Evolutionary conservation across 106 monocot genomes (phyloP).

Genomic region (Cymbidium sinense): DNA sequence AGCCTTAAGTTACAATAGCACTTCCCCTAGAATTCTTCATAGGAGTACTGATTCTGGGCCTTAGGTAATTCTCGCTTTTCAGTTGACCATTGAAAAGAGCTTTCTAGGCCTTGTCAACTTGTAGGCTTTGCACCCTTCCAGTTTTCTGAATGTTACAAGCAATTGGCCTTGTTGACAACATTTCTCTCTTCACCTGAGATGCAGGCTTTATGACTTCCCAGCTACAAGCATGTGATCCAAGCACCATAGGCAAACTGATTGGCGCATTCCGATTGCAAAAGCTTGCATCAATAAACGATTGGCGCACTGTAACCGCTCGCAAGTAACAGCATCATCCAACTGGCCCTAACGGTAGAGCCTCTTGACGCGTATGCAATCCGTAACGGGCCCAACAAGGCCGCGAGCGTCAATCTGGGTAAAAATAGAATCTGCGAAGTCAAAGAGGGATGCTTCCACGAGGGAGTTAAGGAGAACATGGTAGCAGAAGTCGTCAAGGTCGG

Average conservation of each 20-base stretch:
- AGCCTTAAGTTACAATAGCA: too few relatives aligned
- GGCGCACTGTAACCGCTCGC: slow-evolving; percentile 3
- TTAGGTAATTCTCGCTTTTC: too few relatives aligned
- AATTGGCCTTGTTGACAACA: too few relatives aligned
- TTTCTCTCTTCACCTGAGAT: neutral
- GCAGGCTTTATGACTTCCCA: slow-evolving; percentile 8
- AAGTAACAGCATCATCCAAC: slow-evolving; percentile 41
- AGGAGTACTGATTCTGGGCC: too few relatives aligned
- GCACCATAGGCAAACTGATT: slow-evolving; percentile 36
- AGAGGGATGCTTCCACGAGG: slow-evolving; percentile 58
- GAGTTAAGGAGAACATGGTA: slow-evolving; percentile 72
- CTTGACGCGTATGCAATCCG: slow-evolving; percentile 59
- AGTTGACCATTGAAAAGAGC: too few relatives aligned
- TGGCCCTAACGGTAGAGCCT: slow-evolving; percentile 45
- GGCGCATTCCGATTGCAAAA: slow-evolving; percentile 38
- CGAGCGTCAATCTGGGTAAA: slow-evolving; percentile 25
- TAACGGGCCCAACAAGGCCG: slow-evolving; percentile 28
- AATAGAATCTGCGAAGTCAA: slow-evolving; percentile 52
- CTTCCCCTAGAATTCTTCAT: too few relatives aligned
- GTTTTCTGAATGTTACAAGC: too few relatives aligned
- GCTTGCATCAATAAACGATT: slow-evolving; percentile 47
- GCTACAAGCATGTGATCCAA: slow-evolving; percentile 34
- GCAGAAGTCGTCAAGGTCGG: slow-evolving; percentile 60
- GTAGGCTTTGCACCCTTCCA: too few relatives aligned
- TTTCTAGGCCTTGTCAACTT: too few relatives aligned